A percentile compares a stretch with the other conserved stretches of the same genome.
phyloP scores from a whole-genome alignment of 202 grass and related monocot species.

The Carex arenaria region DNA sequence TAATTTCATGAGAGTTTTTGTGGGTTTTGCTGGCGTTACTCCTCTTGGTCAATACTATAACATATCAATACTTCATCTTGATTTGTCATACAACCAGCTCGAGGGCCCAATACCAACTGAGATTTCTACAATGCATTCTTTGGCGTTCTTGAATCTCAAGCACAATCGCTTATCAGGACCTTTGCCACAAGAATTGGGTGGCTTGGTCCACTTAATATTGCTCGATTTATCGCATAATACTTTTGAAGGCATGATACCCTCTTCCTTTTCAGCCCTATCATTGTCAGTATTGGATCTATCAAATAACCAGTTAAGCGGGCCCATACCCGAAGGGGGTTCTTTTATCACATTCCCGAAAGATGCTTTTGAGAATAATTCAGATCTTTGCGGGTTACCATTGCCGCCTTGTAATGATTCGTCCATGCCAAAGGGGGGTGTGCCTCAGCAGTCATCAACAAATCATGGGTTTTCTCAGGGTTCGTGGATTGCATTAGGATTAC shows the following conservation, averaged over 20 bases:
- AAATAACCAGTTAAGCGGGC: constrained; percentile 68
- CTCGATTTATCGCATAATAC: constrained; percentile 69
- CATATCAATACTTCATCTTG: constrained; percentile 32
- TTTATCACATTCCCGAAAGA: constrained; percentile 54
- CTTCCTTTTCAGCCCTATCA: constrained; percentile 49
- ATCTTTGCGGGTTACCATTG: no score
- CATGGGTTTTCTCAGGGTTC: no score
- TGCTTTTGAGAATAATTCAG: no score
- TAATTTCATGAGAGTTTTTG: no score
- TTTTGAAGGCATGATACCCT: constrained; percentile 63
- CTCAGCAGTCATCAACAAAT: no score
- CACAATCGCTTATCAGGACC: constrained; percentile 57
- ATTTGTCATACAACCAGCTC: constrained; percentile 78
- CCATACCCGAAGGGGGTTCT: constrained; percentile 67
- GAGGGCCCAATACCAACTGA: constrained; percentile 53
- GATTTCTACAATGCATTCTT: constrained; percentile 64
- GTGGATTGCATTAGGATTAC: not conserved
- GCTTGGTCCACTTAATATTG: constrained; percentile 33
- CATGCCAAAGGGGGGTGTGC: no score
- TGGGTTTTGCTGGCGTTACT: no score
- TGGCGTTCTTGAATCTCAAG: constrained; percentile 75
- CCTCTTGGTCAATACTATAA: no score
- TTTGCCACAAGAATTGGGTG: constrained; percentile 53
- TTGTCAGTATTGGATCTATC: constrained; percentile 74
- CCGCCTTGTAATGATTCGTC: no score